Conservation (phyloP, 2,329 filamentous ascomycete species). For the Tolypocladium paradoxum region DNA sequence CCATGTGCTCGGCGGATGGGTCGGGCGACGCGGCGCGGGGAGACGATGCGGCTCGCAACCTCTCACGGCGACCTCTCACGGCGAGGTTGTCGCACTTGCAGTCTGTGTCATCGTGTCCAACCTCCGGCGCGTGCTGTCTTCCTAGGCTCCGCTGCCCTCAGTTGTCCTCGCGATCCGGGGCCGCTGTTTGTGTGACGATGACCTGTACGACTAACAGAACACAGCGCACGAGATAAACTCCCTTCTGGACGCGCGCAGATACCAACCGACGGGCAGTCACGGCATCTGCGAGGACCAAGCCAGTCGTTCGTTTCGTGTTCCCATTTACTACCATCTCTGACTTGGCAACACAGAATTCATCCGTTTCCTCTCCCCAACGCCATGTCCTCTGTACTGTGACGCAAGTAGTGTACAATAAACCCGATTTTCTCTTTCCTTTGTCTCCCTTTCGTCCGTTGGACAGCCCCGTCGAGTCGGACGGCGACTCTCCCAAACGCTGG, state of each 20-base stretch:
- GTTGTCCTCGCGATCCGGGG: background rate
- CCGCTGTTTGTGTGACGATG: background rate
- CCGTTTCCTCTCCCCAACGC: background rate
- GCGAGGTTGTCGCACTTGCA: background rate
- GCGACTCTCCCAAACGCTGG: background rate
- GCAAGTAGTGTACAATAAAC: background rate
- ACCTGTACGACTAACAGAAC: too few species aligned
- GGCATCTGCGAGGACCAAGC: too few species aligned
- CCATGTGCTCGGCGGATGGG: background rate
- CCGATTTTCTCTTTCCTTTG: background rate
- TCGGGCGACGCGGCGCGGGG: background rate
- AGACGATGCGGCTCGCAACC: background rate
- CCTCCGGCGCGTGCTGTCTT: background rate
- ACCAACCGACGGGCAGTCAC: too few species aligned
- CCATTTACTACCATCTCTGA: background rate
- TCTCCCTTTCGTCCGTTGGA: background rate
- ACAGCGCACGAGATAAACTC: too few species aligned
- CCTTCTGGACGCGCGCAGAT: background rate
- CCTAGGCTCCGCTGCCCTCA: background rate
- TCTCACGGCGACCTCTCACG: background rate
- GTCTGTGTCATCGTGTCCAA: background rate
- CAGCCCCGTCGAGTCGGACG: background rate
- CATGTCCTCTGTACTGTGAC: background rate
- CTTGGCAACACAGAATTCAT: background rate
- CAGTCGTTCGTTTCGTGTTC: background rate